Percentiles rank a stretch among this genome's conserved stretches.
Evolutionary conservation across 192 early-diverging fungal species (phyloP).

Genomic region (Chytriomyces sp.): DNA sequence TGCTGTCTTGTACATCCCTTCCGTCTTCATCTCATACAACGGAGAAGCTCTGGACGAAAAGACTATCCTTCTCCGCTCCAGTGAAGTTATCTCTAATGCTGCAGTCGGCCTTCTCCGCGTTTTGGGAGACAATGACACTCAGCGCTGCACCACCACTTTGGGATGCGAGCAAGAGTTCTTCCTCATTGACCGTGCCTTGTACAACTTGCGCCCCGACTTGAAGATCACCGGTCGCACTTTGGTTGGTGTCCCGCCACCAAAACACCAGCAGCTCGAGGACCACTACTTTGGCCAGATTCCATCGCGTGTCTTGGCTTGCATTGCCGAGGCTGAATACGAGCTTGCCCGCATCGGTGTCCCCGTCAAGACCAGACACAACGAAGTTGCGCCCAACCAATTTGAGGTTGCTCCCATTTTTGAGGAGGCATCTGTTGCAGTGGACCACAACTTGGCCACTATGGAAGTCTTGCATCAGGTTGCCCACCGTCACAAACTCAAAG

Average conservation of each 20-base stretch:
- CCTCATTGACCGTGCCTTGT: constrained; percentile 93
- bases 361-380: constrained; percentile 99
- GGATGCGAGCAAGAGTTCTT: constrained; percentile 99
- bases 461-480: constrained; percentile 96
- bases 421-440: constrained; percentile 91
- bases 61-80: constrained; percentile 93
- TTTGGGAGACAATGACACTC: constrained; percentile 75
- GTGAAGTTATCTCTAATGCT: constrained; percentile 81
- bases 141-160: constrained; percentile 87
- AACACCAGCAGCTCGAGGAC: constrained; percentile 99
- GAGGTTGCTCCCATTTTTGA: constrained; percentile 99
- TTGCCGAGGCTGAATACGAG: constrained; percentile 95
- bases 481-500: constrained; percentile 95
- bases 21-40: constrained; percentile 99
- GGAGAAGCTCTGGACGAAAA: constrained; percentile 99
- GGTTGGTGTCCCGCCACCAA: constrained; percentile 90
- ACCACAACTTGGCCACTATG: constrained; percentile 99
- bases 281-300: constrained; percentile 99
- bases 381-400: constrained; percentile 98
- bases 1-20: constrained; percentile 93
- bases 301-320: constrained; percentile 83
- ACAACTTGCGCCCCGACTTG: constrained; percentile 91
- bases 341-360: constrained; percentile 92
- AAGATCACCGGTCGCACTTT: constrained; percentile 96
- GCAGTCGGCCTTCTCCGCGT: constrained; percentile 78